Evolutionary conservation across 805 yeast species (phyloP).

Genomic region (Wickerhamiella brachini): DNA sequence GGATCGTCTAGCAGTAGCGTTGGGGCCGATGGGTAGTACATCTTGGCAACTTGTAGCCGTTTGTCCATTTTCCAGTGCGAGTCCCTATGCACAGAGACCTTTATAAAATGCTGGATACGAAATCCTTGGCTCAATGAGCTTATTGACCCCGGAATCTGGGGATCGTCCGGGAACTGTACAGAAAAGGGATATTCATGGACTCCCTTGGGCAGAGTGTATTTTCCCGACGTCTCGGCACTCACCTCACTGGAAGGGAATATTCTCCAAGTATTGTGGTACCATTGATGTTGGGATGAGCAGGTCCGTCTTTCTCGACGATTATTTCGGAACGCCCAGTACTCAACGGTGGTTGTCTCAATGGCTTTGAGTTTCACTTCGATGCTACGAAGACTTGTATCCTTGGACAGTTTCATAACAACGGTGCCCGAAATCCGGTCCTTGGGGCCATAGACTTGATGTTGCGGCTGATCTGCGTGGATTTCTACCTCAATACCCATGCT

Average conservation of each 20-base stretch:
- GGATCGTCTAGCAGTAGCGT: not conserved
- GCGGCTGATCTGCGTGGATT: not conserved
- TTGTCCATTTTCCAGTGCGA: not conserved
- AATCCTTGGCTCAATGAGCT: not conserved
- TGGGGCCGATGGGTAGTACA: not conserved
- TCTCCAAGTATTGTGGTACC: not conserved
- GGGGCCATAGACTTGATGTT: not conserved
- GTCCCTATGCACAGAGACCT: not conserved
- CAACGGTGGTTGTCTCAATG: not conserved
- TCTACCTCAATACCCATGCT: not conserved
- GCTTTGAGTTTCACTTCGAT: not conserved
- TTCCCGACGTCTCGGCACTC: not conserved
- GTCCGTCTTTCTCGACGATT: not conserved
- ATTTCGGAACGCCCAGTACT: not conserved
- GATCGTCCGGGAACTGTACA: not conserved
- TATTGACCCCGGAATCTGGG: not conserved
- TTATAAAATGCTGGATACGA: not conserved
- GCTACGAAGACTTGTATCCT: not conserved
- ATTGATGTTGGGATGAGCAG: not conserved
- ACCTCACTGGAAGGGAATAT: not conserved
- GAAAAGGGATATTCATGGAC: not conserved
- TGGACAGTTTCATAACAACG: not conserved
- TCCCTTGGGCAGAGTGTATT: not conserved
- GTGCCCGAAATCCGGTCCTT: not conserved
- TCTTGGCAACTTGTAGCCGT: not conserved